These are phyloP conservation scores for Puccinia coronata DNA, from an alignment of 1,284 basidiomycete genomes.

Conservation along the genomic window DNA sequence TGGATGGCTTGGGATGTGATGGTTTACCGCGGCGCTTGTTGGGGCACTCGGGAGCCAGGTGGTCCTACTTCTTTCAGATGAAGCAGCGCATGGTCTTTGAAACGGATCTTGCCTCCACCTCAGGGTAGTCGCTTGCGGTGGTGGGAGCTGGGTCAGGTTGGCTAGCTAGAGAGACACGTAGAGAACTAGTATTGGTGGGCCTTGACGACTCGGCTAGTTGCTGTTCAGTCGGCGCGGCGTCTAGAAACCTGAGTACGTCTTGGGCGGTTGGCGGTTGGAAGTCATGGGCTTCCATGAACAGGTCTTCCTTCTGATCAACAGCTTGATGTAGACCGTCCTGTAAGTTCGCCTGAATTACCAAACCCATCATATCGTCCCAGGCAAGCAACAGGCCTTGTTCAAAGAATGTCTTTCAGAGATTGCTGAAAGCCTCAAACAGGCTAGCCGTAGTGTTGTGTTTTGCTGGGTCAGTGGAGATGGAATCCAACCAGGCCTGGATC, in stretches of 20 bases:
- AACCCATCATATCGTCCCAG: not conserved
- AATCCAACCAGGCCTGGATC: not conserved
- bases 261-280: not conserved
- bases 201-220: constrained; percentile 68
- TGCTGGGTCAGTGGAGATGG: not conserved
- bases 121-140: not conserved
- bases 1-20: not conserved
- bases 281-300: too few relatives aligned
- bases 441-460: not conserved
- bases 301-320: not conserved
- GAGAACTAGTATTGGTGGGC: too few relatives aligned
- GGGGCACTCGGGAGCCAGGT: not conserved
- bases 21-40: not conserved
- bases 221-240: constrained; percentile 65
- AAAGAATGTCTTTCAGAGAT: not conserved
- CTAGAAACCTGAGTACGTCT: too few relatives aligned
- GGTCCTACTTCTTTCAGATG: not conserved
- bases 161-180: not conserved
- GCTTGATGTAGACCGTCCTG: not conserved
- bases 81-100: not conserved
- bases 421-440: not conserved
- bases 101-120: not conserved
- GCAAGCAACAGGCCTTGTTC: not conserved
- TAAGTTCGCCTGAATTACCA: not conserved
- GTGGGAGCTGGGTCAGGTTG: too few relatives aligned